phyloP scores from a whole-genome alignment of 805 yeast species.

The Isabelozyma rhagii region DNA sequence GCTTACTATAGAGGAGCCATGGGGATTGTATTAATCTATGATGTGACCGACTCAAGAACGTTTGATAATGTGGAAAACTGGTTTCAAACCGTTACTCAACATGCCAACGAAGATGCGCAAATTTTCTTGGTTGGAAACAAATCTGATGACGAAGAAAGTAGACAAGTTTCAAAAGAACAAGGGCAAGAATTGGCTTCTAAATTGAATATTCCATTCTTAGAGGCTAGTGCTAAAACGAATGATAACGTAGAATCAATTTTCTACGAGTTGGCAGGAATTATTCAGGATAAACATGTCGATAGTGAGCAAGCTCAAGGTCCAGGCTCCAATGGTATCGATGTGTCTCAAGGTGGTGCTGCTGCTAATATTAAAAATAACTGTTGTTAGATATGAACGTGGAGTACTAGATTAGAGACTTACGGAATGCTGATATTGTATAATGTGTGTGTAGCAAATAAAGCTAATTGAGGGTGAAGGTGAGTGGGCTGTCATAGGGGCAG shows the following conservation, averaged over 20 bases:
- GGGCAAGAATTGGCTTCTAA: conserved; percentile 87
- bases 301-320: conserved; percentile 28
- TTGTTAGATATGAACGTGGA: conserved; percentile 22
- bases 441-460: background rate
- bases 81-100: conserved; percentile 94
- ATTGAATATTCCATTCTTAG: conserved; percentile 86
- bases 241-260: conserved; percentile 90
- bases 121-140: conserved; percentile 93
- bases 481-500: too few species aligned
- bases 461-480: too few species aligned
- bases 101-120: conserved; percentile 95
- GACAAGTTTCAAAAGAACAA: conserved; percentile 86
- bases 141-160: conserved; percentile 82
- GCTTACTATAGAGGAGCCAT: conserved; percentile 88
- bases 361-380: conserved; percentile 32
- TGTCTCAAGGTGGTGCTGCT: conserved; percentile 26
- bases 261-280: conserved; percentile 80
- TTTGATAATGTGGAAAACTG: conserved; percentile 91
- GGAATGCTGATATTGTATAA: conserved; percentile 1
- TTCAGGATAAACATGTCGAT: conserved; percentile 71
- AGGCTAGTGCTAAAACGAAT: conserved; percentile 94
- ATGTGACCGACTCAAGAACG: conserved; percentile 85
- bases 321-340: conserved; percentile 34
- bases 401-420: background rate
- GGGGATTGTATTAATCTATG: conserved; percentile 82